Evolutionary conservation across 768 basidiomycete genomes (phyloP).

Genomic region (Calocera viscosa): DNA sequence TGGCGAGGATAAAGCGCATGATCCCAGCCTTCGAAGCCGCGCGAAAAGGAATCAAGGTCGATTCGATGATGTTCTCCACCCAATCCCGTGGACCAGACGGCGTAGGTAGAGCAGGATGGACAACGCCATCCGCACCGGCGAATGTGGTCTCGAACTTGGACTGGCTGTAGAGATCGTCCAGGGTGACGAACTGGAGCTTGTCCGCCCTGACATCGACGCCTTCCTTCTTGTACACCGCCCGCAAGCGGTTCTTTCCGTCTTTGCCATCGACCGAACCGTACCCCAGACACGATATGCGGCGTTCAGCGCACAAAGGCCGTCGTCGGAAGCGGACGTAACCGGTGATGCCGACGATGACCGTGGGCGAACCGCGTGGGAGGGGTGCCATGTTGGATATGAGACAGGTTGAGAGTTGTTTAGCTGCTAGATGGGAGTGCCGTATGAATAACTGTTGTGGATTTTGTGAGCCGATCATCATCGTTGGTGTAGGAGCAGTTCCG

Average conservation of each 20-base stretch:
- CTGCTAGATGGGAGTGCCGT: no score
- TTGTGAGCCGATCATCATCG: no score
- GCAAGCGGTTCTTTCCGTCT: background rate
- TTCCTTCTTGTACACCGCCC: background rate
- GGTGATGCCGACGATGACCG: background rate
- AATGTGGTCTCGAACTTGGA: background rate
- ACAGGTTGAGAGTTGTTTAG: no score
- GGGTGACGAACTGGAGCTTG: background rate
- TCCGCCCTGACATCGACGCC: background rate
- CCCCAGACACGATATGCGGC: background rate
- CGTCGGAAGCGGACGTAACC: background rate
- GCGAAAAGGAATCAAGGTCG: background rate
- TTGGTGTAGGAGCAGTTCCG: no score
- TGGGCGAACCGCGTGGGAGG: background rate
- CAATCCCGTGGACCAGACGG: background rate
- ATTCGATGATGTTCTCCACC: background rate
- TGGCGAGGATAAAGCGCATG: background rate
- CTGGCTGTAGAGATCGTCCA: background rate
- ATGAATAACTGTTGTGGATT: no score
- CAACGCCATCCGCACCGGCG: background rate
- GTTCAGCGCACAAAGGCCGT: background rate
- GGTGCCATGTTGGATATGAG: background rate
- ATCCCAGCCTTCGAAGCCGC: background rate
- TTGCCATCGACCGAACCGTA: background rate
- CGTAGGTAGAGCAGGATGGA: background rate